Evolutionary conservation across 129 eudicot species (phyloP).

Genomic region (carrot (Daucus carota)): DNA sequence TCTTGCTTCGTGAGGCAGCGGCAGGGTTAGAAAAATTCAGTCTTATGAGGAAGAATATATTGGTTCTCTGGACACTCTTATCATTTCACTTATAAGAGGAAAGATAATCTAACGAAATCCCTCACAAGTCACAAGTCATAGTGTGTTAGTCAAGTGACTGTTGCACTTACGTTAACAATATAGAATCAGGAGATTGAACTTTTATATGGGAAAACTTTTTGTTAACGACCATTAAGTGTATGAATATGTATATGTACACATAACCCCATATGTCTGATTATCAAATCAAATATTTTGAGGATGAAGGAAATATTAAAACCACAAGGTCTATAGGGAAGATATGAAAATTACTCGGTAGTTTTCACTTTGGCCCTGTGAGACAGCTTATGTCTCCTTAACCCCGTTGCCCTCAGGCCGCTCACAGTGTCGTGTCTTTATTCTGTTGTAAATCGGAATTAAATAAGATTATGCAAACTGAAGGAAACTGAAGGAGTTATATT

Average conservation of each 20-base stretch:
- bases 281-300: not conserved
- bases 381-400: not conserved
- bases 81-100: too few relatives aligned
- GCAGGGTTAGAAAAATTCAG: not conserved
- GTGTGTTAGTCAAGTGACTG: not conserved
- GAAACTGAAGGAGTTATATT: not conserved
- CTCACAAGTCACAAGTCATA: not conserved
- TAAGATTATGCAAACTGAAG: not conserved
- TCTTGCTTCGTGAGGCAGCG: too few relatives aligned
- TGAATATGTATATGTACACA: not conserved
- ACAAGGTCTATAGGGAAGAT: not conserved
- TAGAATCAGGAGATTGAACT: too few relatives aligned
- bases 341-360: not conserved
- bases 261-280: not conserved
- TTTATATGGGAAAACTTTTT: too few relatives aligned
- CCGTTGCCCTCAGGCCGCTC: not conserved
- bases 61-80: not conserved
- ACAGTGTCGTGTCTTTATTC: not conserved
- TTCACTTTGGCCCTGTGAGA: not conserved
- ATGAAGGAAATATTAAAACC: not conserved
- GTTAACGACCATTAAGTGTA: not conserved
- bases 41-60: not conserved
- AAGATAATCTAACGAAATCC: not conserved
- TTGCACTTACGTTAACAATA: not conserved
- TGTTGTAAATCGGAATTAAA: not conserved